phyloP scores from a whole-genome alignment of 2,329 filamentous ascomycete species.

The Daldinia sp. region DNA sequence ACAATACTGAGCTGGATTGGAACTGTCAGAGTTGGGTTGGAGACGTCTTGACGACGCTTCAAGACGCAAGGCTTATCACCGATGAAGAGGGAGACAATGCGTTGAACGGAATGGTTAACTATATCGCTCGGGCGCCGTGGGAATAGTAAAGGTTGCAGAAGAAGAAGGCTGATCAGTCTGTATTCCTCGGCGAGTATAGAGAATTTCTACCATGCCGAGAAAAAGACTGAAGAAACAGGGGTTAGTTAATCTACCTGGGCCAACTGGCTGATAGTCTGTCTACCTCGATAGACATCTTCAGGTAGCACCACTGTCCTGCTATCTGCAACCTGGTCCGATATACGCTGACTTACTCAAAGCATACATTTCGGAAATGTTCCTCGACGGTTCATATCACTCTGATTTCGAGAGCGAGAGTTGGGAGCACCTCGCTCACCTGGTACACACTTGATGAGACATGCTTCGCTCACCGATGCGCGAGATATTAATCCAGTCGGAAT shows the following conservation, averaged over 20 bases:
- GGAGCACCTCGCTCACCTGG: constrained; percentile 9
- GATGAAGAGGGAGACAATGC: constrained; percentile 50
- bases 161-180: constrained; percentile 12
- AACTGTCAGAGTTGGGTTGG: constrained; percentile 50
- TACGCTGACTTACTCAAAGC: constrained; percentile 28
- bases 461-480: constrained; percentile 25
- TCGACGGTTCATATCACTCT: constrained; percentile 8
- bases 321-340: constrained; percentile 3
- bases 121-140: constrained; percentile 50
- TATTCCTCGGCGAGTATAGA: constrained; percentile 25
- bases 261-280: constrained; percentile 11
- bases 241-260: constrained; percentile 20
- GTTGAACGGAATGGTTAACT: constrained; percentile 50
- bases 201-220: constrained; percentile 14
- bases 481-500: constrained; percentile 8
- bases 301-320: constrained; percentile 21
- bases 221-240: constrained; percentile 19
- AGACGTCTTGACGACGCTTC: constrained; percentile 48
- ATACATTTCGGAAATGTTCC: constrained; percentile 18
- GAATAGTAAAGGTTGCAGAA: constrained; percentile 37
- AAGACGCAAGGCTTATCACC: constrained; percentile 49
- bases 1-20: constrained; percentile 48
- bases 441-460: constrained; percentile 15
- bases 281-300: constrained; percentile 9
- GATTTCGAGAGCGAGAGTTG: constrained; percentile 15